phyloP scores from a whole-genome alignment of 2,329 filamentous ascomycete genomes.

The Scedosporium aurantiacum region DNA sequence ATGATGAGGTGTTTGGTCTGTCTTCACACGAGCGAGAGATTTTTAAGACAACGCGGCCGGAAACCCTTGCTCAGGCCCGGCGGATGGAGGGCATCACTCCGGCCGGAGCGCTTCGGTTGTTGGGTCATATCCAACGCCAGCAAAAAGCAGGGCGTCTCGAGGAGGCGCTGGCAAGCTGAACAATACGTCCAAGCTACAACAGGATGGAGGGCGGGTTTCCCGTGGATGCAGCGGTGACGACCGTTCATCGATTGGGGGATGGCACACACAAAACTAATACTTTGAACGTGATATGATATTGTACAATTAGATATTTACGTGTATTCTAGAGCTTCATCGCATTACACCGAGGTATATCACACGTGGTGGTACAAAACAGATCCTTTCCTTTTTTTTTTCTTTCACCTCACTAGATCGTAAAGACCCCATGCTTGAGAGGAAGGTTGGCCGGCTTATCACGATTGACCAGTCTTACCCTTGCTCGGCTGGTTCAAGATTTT shows the following conservation, averaged over 20 bases:
- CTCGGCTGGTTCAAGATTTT: conserved; percentile 57
- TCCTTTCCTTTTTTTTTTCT: not conserved
- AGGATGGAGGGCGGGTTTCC: not conserved
- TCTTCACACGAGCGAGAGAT: conserved; percentile 68
- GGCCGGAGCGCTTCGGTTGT: conserved; percentile 45
- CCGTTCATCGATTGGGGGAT: too few relatives aligned
- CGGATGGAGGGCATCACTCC: conserved; percentile 72
- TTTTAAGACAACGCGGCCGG: conserved; percentile 60
- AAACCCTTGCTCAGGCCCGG: conserved; percentile 79
- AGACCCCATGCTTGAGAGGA: not conserved
- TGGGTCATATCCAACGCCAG: conserved; percentile 45
- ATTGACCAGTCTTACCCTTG: not conserved
- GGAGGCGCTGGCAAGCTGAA: conserved; percentile 5
- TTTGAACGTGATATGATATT: not conserved
- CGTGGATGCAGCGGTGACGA: not conserved
- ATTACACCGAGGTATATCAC: not conserved
- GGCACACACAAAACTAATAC: too few relatives aligned
- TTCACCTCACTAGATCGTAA: too few relatives aligned
- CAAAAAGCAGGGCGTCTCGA: conserved; percentile 2
- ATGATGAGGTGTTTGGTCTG: conserved; percentile 59
- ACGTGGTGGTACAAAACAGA: not conserved
- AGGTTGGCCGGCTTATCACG: not conserved
- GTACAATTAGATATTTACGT: not conserved
- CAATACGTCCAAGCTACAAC: not conserved
- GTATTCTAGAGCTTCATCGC: not conserved